Evolutionary conservation across 306 rosid species (phyloP), one percentile per base, ranked within the genome.

Genomic region (Inga leiocalycina): DNA sequence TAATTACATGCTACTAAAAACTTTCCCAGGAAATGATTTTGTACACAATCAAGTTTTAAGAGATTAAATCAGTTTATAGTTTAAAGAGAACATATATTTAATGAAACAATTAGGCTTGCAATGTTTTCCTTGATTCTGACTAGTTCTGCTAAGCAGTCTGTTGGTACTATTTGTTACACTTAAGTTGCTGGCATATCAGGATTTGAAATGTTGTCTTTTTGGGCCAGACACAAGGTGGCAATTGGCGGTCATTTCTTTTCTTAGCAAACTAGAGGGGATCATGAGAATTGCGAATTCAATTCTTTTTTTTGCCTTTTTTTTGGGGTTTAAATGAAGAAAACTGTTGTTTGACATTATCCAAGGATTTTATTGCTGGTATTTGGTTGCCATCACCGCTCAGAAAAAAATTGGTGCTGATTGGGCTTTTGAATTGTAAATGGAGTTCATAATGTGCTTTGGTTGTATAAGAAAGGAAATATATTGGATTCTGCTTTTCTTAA

Each of bases 391-490:
- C 8, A 14, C 51, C 48, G 10, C 30, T 32, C n/a, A 49, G 44
- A 41, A 71, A 80, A 70, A 70, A 69, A 61, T 22, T 41, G n/a
- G 72, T 76, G 43, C 43, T 11, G 69, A 62, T 51, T 35, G 39
- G 71, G 24, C 49, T 84, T 49, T 76, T 13, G 24, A 37, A 19
- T 76, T 24, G 72, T 68, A 69, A 84, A 32, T 48, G 41, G 12
- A 71, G 61, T 68, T 11, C 69, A 22, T 67, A 22, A 76, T 67
- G 77, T 76, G 39, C 77, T 66, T 12, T 79, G 69, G 35, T 67
- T 67, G 37, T 70, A 39, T 22, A 16, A 48, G 30, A 51, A 43
- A 76, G 51, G 51, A 59, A 45, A 54, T 15, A 75, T n/a, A 19
- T 15, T 76, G 19, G 48, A 44, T 66, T 41, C 13, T 14, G 15